These are phyloP conservation scores for Ophiostoma sp. DNA, from an alignment of 2,329 filamentous ascomycete genomes.

Conservation along the genomic window DNA sequence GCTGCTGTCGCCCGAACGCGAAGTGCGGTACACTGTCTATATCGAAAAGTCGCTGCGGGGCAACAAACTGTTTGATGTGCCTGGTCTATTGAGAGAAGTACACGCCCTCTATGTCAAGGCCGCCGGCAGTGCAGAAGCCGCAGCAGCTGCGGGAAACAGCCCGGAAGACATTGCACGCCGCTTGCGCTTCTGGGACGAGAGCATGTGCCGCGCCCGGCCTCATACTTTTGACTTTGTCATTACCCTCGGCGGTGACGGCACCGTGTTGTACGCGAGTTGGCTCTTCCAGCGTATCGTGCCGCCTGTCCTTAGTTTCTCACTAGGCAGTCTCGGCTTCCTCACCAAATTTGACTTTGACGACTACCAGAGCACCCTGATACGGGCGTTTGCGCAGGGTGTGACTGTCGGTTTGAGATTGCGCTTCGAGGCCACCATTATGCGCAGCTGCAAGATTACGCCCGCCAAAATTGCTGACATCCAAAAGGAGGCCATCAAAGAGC, in stretches of 20 bases:
- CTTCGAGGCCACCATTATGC: constrained; percentile 94
- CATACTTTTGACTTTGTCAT: constrained; percentile 93
- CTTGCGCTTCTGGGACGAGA: constrained; percentile 79
- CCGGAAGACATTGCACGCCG: constrained; percentile 47
- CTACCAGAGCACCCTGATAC: constrained; percentile 67
- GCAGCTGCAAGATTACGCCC: constrained; percentile 52
- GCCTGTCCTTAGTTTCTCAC: constrained; percentile 83
- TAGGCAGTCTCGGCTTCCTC: constrained; percentile 90
- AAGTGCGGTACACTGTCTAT: constrained; percentile 73
- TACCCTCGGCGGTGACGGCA: constrained; percentile 92
- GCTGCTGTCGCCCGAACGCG: constrained; percentile 71
- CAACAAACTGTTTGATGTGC: constrained; percentile 71
- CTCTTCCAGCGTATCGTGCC: constrained; percentile 94
- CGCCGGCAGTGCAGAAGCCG: constrained; percentile 32
- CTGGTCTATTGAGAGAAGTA: constrained; percentile 67
- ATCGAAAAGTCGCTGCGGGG: constrained; percentile 74
- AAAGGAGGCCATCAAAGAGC: not conserved
- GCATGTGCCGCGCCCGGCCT: constrained; percentile 73
- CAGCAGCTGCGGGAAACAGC: constrained; percentile 30
- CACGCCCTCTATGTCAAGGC: constrained; percentile 43
- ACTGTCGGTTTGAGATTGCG: constrained; percentile 83
- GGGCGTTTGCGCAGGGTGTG: constrained; percentile 77
- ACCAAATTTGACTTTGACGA: constrained; percentile 93
- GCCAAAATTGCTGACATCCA: not conserved
- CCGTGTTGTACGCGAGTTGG: constrained; percentile 94